phyloP scores from a whole-genome alignment of 169 alveolate genomes.

The Plasmodium gonderi region DNA sequence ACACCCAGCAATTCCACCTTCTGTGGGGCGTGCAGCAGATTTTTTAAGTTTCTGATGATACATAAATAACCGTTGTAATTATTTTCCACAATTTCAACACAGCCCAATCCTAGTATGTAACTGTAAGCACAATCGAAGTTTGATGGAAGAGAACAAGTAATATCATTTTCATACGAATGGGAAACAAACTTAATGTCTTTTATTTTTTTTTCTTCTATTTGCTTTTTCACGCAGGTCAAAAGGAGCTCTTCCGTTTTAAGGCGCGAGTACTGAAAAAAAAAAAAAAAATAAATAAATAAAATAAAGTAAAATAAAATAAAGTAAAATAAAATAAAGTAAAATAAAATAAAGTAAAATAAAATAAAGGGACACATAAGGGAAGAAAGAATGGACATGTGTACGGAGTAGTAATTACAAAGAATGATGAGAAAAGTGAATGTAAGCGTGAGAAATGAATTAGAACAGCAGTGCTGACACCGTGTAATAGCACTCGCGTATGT shows the following conservation, averaged over 20 bases:
- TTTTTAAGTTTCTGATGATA: conserved; percentile 84
- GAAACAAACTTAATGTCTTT: background rate
- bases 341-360: background rate
- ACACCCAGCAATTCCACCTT: conserved; percentile 21
- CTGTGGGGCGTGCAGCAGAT: conserved; percentile 35
- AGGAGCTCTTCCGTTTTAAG: conserved; percentile 21
- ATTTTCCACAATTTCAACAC: conserved; percentile 89
- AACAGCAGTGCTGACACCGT: no score
- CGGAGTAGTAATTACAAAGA: background rate
- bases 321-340: background rate
- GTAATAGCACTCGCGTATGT: background rate
- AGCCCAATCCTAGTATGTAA: conserved; percentile 93
- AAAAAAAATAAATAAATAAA: background rate
- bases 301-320: background rate
- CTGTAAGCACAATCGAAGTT: conserved; percentile 96
- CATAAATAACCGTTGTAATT: conserved; percentile 93
- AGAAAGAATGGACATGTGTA: background rate
- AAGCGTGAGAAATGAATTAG: no score
- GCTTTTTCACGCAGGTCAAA: conserved; percentile 4
- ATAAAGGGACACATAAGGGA: background rate
- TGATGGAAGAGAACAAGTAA: conserved; percentile 96
- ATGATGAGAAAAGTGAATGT: no score
- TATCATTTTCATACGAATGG: conserved; percentile 86
- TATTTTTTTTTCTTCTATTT: background rate
- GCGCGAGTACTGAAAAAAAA: background rate